Evolutionary conservation across 371 early-diverging fungal genomes (phyloP).

Genomic region (Mortierella sp.): DNA sequence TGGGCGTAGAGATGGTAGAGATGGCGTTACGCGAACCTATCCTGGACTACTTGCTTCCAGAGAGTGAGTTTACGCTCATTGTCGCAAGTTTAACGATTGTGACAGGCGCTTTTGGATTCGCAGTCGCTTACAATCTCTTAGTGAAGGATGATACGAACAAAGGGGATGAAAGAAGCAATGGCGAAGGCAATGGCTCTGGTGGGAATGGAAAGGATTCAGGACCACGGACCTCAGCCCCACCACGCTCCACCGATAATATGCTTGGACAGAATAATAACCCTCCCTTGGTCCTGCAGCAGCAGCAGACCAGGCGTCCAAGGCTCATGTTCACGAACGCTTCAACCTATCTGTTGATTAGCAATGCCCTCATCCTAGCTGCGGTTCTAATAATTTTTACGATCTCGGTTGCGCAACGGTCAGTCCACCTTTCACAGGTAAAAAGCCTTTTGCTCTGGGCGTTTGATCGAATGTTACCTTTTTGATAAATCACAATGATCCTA

Average conservation of each 20-base stretch:
- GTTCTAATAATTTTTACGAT: conserved; percentile 13
- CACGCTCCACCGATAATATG: conserved; percentile 14
- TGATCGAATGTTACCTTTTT: conserved; percentile 3
- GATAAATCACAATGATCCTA: conserved; percentile 5
- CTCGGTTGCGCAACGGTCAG: conserved; percentile 27
- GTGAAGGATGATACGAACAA: conserved; percentile 24
- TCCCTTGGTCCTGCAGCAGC: conserved; percentile 18
- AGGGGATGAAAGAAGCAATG: conserved; percentile 10
- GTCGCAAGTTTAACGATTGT: conserved; percentile 31
- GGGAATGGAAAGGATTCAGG: conserved; percentile 36
- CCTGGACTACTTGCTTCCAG: conserved; percentile 39
- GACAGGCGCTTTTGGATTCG: conserved; percentile 38
- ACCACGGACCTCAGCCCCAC: conserved; percentile 21
- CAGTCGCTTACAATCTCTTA: conserved; percentile 44
- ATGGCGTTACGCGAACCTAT: conserved; percentile 42
- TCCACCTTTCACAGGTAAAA: conserved; percentile 34
- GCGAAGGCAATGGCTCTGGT: conserved; percentile 27
- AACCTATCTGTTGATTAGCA: conserved; percentile 27
- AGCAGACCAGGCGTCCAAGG: conserved; percentile 29
- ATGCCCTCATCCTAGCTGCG: conserved; percentile 17
- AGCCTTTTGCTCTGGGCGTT: conserved; percentile 5
- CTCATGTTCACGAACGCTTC: conserved; percentile 41
- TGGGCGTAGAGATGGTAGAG: conserved; percentile 42
- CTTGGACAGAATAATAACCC: conserved; percentile 24
- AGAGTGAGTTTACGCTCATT: conserved; percentile 27